Percentiles rank a stretch among this genome's conserved stretches.
Evolutionary conservation across 2,329 filamentous ascomycete species (phyloP).

Genomic region (Diplodia seriata): DNA sequence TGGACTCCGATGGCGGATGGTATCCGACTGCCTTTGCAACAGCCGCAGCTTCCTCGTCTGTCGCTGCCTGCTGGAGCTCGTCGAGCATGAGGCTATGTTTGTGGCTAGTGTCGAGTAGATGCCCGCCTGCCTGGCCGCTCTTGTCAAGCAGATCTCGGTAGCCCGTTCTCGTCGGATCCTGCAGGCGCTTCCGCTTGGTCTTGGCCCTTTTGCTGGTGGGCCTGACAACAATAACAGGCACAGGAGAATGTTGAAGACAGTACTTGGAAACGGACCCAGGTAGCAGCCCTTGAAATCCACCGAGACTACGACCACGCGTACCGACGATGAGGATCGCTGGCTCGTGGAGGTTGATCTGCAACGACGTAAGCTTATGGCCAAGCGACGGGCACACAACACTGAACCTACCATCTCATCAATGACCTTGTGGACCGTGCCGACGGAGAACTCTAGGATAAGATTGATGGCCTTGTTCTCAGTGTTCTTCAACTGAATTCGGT

Average conservation of each 20-base stretch:
- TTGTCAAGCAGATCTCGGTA: constrained; percentile 80
- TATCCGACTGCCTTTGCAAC: constrained; percentile 59
- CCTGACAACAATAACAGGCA: constrained; percentile 90
- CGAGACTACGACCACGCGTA: constrained; percentile 81
- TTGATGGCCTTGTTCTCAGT: constrained; percentile 82
- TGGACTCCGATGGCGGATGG: constrained; percentile 41
- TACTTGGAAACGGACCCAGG: constrained; percentile 94
- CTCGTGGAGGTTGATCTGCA: constrained; percentile 86
- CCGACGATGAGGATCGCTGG: constrained; percentile 91
- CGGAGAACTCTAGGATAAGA: constrained; percentile 83
- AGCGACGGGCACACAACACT: background rate
- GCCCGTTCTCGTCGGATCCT: constrained; percentile 75
- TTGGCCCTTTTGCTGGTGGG: constrained; percentile 87
- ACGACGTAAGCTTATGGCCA: constrained; percentile 32
- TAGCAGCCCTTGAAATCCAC: constrained; percentile 84
- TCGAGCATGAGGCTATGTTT: constrained; percentile 53
- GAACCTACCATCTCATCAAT: constrained; percentile 83
- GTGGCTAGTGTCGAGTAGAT: constrained; percentile 59
- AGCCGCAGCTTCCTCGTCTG: constrained; percentile 58
- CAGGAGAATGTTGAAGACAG: constrained; percentile 89
- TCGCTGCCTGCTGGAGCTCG: constrained; percentile 44
- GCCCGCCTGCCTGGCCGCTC: constrained; percentile 59
- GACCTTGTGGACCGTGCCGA: constrained; percentile 87
- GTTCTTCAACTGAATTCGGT: constrained; percentile 80
- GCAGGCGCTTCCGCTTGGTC: constrained; percentile 84